Evolutionary conservation across 805 yeast genomes (phyloP), one percentile per base, ranked within the genome.

Genomic region (Candida cerambycidarum): DNA sequence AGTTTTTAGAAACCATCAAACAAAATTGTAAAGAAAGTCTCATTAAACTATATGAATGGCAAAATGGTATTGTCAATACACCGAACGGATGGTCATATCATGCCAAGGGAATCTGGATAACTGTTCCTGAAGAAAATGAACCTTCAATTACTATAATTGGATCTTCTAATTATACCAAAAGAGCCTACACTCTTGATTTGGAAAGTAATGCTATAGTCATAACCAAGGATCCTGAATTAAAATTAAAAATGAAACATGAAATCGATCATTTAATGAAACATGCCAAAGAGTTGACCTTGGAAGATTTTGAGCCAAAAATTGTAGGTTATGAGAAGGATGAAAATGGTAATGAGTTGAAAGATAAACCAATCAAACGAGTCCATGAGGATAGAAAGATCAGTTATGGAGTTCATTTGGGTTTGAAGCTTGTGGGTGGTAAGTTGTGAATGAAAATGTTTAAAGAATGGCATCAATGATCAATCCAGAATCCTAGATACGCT

Each of bases 61-160:
- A 78, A 55, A 80, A 78, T 38, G 99, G 99, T 1, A 69, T 80
- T 2, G 96, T 89, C 3, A 88, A 89, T 57, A 77, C 85, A 6
- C 76, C 82, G 0, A 76, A 71, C 21, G 99, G 99, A 1, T 92
- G 99, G 98, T 87, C 97, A 0, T 93, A 93, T 61, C 99, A 93
- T 58, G 98, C 99, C 11, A 93, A 93, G 59, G 99, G 99, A 1
- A 67, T 92, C 4, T 93, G 98, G 98, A 65, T 87, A 0, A 71
- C 78, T 7, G 68, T 71, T 10, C 85, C 89, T 0, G 71, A 65
- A 2, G 84, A 80, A 35, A 48, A 53, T 0, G 56, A 58, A 10
- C 97, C 97, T 1, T 73, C 83, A 14, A 65, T 88, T 10, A 87
- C 97, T 0, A 79, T 90, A 5, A 75, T 93, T 38, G 99, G 99